phyloP scores from a whole-genome alignment of 768 basidiomycete genomes.

The Mycena amicta region DNA sequence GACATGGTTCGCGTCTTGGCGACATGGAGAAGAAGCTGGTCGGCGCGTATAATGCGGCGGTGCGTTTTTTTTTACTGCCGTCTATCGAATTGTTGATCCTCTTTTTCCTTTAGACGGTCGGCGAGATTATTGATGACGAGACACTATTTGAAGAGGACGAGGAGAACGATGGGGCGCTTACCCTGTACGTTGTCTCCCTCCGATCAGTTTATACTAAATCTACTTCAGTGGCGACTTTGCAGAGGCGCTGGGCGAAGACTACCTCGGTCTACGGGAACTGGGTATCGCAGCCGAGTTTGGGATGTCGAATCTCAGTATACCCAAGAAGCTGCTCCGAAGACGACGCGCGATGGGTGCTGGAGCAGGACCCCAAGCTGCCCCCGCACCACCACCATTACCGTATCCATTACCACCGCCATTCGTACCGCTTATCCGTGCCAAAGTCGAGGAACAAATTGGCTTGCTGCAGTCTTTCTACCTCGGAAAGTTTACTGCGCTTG shows the following conservation, averaged over 20 bases:
- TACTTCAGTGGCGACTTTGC: conserved; percentile 77
- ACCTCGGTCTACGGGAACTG: conserved; percentile 83
- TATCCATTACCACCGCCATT: conserved; percentile 87
- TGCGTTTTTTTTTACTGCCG: conserved; percentile 38
- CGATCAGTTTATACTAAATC: neutral
- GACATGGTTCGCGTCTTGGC: conserved; percentile 72
- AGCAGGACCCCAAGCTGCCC: neutral
- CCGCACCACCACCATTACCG: conserved; percentile 72
- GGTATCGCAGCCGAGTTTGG: conserved; percentile 89
- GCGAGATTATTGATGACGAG: conserved; percentile 61
- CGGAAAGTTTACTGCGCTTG: conserved; percentile 50
- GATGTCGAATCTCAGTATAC: conserved; percentile 74
- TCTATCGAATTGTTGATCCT: neutral
- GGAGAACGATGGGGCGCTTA: conserved; percentile 61
- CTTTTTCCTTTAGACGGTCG: conserved; percentile 47
- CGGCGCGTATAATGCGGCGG: conserved; percentile 79
- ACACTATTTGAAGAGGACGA: conserved; percentile 64
- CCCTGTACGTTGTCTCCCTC: conserved; percentile 46
- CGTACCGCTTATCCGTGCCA: conserved; percentile 64
- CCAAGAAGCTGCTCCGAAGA: conserved; percentile 73
- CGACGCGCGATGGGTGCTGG: conserved; percentile 35
- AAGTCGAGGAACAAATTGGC: conserved; percentile 81
- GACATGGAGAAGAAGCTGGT: conserved; percentile 89
- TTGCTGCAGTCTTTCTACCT: conserved; percentile 80
- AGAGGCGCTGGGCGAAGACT: conserved; percentile 88